These are phyloP conservation scores for Echinochloa phyllopogon DNA, from an alignment of 176 grass and related monocot genomes.

Conservation along the genomic window DNA sequence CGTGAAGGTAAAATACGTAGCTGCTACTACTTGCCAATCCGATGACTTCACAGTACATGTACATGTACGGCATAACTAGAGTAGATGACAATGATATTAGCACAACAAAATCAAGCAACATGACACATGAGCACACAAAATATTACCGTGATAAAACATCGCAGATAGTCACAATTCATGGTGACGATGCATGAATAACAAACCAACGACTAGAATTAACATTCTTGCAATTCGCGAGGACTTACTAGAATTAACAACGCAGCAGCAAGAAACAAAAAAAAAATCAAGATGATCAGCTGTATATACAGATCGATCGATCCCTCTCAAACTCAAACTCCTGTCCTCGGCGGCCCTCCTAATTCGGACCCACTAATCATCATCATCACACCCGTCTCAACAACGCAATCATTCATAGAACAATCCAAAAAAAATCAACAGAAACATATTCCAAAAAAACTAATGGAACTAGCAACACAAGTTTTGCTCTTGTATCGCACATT, in stretches of 20 bases:
- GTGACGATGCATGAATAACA: background rate
- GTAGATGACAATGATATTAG: background rate
- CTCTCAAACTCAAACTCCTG: conserved; percentile 24
- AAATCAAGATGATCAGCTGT: conserved; percentile 65
- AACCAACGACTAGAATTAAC: background rate
- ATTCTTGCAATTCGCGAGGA: background rate
- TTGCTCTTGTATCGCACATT: conserved; percentile 49
- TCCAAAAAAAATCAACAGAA: conserved; percentile 39
- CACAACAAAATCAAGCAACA: conserved; percentile 26
- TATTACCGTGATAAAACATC: background rate
- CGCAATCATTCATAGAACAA: conserved; percentile 55
- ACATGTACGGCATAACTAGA: background rate
- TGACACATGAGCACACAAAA: background rate
- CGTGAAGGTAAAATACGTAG: background rate
- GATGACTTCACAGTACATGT: background rate
- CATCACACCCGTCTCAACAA: conserved; percentile 59
- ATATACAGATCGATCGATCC: conserved; percentile 27
- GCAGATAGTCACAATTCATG: background rate
- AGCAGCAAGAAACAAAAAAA: conserved; percentile 58
- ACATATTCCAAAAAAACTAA: conserved; percentile 35
- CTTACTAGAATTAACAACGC: conserved; percentile 36
- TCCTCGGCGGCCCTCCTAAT: conserved; percentile 43
- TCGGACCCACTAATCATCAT: conserved; percentile 51
- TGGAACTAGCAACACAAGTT: conserved; percentile 48
- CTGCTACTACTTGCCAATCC: background rate